Percentiles rank a stretch among this genome's conserved stretches.
These are phyloP conservation scores for Aspergillus hortae DNA, from an alignment of 2,329 filamentous ascomycete species.

Conservation along the genomic window DNA sequence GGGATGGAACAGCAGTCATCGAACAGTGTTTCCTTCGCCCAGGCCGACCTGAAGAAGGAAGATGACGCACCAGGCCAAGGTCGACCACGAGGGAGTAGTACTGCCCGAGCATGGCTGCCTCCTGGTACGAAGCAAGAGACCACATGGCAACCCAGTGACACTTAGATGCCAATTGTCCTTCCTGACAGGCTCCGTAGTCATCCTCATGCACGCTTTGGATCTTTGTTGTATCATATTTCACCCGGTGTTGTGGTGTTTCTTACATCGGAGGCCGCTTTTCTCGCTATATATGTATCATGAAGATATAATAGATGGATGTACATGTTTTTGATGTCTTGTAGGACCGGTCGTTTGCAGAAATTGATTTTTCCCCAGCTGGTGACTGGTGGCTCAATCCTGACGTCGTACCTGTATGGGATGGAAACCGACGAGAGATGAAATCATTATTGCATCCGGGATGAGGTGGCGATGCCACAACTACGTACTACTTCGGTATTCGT, in stretches of 20 bases:
- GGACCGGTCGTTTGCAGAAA: too few relatives aligned
- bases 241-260: neutral
- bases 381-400: too few relatives aligned
- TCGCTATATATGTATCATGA: constrained; percentile 1
- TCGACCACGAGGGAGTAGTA: constrained; percentile 38
- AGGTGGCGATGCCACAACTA: too few relatives aligned
- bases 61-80: constrained; percentile 44
- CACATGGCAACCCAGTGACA: constrained; percentile 64
- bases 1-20: constrained; percentile 16
- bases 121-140: constrained; percentile 82
- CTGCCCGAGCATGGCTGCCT: constrained; percentile 59
- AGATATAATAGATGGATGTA: constrained; percentile 1
- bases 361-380: too few relatives aligned
- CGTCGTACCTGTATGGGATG: too few relatives aligned
- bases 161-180: constrained; percentile 20
- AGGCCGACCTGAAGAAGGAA: constrained; percentile 38
- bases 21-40: constrained; percentile 15
- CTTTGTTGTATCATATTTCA: neutral
- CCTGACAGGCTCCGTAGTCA: constrained; percentile 1
- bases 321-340: too few relatives aligned
- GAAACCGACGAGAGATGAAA: too few relatives aligned
- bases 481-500: too few relatives aligned
- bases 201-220: neutral
- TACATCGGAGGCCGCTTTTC: neutral
- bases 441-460: too few relatives aligned